Evolutionary conservation across 2,329 filamentous ascomycete species (phyloP), one percentile per base, ranked within the genome.

Genomic region (Fusarium oligoseptatum): DNA sequence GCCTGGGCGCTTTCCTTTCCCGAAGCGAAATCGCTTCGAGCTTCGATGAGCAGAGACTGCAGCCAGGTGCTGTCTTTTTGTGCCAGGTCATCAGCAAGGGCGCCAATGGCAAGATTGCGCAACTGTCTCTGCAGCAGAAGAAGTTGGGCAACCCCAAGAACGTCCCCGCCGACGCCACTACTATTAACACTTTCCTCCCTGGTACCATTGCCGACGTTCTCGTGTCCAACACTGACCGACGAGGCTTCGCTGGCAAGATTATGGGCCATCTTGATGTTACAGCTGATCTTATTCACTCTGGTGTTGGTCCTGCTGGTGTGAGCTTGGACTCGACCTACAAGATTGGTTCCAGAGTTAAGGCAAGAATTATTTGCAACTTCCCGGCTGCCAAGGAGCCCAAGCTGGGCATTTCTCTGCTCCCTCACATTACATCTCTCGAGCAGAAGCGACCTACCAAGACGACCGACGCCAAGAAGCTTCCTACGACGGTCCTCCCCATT

Each of bases 261-360:
- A 93, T 99, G 88, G 97, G 97, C 17, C 91, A 95, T 81, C 85
- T 99, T 27, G 94, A 98, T 83, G 94, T 94, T 12, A 98, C 95
- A 1, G 95, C 96, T 20, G 97, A 99, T 82, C 82, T 96, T 39
- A 90, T 98, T 50, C 97, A 99, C 82, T 97, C 95, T 15, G 95
- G 95, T 39, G 90, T 90, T 60, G 93, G 92, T 4, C 89, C 91
- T 48, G 89, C 90, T 66, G 91, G 91, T 29, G 88, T 90, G 55
- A 92, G 97, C 74, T 84, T 98, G 48, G 91, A 92, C 56, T 90
- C 92, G 57, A 93, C 93, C 80, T 96, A 94, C 86, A 95, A 97
- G 81, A 87, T 94, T 68, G 95, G 95, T 48, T 92, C 92, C 62
- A 97, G 96, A 81, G 87, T 96, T 76, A 96, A 94, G 83, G 95